Conservation (phyloP, 345 rosid genomes). For the sweet orange (Citrus sinensis) region DNA sequence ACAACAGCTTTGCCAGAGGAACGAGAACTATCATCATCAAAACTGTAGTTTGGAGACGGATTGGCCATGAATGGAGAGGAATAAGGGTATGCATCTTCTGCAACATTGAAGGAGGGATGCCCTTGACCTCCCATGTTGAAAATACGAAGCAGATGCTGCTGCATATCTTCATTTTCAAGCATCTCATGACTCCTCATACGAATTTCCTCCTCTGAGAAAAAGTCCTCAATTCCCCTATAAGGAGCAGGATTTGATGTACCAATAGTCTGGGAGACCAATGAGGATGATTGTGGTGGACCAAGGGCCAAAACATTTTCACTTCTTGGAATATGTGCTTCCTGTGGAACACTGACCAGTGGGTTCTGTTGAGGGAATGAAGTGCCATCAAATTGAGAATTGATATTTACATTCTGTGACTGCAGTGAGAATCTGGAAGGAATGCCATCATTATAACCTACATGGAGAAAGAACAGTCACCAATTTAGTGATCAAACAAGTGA, state of each 20-base stretch:
- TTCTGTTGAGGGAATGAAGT: conserved; percentile 49
- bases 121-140: conserved; percentile 66
- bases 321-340: conserved; percentile 38
- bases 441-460: conserved; percentile 47
- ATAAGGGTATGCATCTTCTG: conserved; percentile 51
- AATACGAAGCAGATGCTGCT: conserved; percentile 72
- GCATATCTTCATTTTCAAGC: conserved; percentile 95
- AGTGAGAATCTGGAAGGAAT: conserved; percentile 38
- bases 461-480: background rate
- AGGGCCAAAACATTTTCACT: conserved; percentile 33
- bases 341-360: conserved; percentile 25
- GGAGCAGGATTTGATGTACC: conserved; percentile 41
- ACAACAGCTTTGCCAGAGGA: conserved; percentile 84
- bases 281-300: conserved; percentile 38
- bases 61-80: conserved; percentile 37
- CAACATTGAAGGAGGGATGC: conserved; percentile 38
- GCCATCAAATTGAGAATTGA: conserved; percentile 44
- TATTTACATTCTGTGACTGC: conserved; percentile 48
- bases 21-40: conserved; percentile 46
- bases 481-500: conserved; percentile 4
- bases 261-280: conserved; percentile 35
- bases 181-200: conserved; percentile 75
- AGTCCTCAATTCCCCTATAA: conserved; percentile 55
- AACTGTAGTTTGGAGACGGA: conserved; percentile 42
- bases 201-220: conserved; percentile 82